phyloP scores from a whole-genome alignment of 139 green algal species.

The Pycnococcus provasolii region DNA sequence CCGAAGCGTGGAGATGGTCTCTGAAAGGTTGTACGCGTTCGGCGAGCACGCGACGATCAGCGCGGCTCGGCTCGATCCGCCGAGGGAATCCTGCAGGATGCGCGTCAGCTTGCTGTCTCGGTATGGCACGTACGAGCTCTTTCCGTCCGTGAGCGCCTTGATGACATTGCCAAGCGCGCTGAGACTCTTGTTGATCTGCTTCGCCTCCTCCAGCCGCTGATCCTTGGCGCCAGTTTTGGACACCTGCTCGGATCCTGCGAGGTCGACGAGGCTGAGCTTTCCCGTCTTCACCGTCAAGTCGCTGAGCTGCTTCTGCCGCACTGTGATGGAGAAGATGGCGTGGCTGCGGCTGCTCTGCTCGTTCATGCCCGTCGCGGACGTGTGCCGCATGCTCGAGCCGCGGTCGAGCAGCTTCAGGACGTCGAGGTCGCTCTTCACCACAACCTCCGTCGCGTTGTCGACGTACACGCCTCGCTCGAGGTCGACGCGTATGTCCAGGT shows the following conservation, averaged over 20 bases:
- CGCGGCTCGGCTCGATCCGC: constrained; percentile 16
- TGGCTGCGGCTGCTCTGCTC: constrained; percentile 19
- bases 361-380: constrained; percentile 27
- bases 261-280: constrained; percentile 35
- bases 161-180: constrained; percentile 50
- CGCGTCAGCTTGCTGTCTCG: constrained; percentile 31
- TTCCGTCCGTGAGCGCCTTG: constrained; percentile 23
- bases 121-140: constrained; percentile 20
- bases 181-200: constrained; percentile 76
- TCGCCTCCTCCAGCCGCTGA: constrained; percentile 65
- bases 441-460: constrained; percentile 21
- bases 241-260: constrained; percentile 37
- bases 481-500: constrained; percentile 30
- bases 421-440: constrained; percentile 11
- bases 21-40: constrained; percentile 13
- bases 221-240: constrained; percentile 39
- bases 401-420: constrained; percentile 11
- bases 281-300: constrained; percentile 21
- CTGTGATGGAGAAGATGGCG: constrained; percentile 26
- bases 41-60: constrained; percentile 32
- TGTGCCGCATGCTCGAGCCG: constrained; percentile 14
- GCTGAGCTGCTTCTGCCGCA: constrained; percentile 9
- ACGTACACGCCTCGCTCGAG: constrained; percentile 26
- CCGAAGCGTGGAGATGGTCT: constrained; percentile 32
- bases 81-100: constrained; percentile 33